These are phyloP conservation scores for Gossypioides kirkii DNA, from an alignment of 345 rosid genomes.

Conservation along the genomic window DNA sequence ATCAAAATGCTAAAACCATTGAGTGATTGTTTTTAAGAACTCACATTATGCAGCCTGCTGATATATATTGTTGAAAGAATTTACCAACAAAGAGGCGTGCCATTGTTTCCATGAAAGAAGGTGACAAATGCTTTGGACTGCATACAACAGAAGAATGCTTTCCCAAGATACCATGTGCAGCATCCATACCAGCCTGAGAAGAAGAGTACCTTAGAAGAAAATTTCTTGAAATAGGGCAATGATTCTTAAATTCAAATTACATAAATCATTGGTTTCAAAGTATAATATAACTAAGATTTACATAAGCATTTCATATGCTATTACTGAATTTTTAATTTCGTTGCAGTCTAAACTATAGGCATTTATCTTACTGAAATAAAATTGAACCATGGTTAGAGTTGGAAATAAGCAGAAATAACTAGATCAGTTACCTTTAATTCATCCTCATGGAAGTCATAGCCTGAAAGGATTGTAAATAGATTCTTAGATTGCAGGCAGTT, in stretches of 20 bases:
- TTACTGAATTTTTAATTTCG: background rate
- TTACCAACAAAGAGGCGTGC: slow-evolving; percentile 66
- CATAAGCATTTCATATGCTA: background rate
- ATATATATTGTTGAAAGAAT: slow-evolving; percentile 59
- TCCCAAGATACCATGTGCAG: slow-evolving; percentile 63
- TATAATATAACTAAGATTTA: background rate
- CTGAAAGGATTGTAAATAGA: slow-evolving; percentile 33
- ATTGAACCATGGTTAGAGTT: background rate
- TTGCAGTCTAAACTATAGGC: background rate
- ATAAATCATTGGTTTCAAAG: too few species aligned
- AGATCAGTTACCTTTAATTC: slow-evolving; percentile 57
- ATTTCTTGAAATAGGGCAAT: background rate
- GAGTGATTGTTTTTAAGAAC: slow-evolving; percentile 22
- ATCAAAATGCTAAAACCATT: background rate
- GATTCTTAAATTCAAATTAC: background rate
- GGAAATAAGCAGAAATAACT: background rate
- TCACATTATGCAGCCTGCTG: slow-evolving; percentile 64
- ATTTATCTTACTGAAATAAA: background rate
- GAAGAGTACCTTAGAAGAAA: background rate
- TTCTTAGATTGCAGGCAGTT: background rate
- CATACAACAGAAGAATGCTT: slow-evolving; percentile 31
- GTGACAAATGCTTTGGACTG: slow-evolving; percentile 70
- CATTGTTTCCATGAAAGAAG: slow-evolving; percentile 55
- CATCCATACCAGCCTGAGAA: slow-evolving; percentile 66
- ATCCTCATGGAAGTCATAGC: slow-evolving; percentile 92